Conservation (phyloP, 2,329 filamentous ascomycete species). For the Beauveria caledonica region DNA sequence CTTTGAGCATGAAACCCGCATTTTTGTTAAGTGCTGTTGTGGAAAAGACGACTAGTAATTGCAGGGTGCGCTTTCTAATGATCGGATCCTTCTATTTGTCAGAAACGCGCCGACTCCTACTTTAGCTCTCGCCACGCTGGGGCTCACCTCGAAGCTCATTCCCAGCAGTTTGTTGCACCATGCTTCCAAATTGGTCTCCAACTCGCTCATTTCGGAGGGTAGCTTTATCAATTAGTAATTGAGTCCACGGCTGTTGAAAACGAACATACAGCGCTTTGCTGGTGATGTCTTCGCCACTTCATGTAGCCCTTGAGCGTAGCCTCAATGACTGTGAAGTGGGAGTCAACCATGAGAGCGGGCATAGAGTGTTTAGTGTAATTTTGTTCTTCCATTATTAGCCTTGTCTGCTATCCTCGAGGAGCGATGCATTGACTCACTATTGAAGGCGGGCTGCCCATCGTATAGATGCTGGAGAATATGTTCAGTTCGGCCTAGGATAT, state of each 20-base stretch:
- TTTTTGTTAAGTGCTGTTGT: constrained; percentile 72
- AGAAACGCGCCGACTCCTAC: constrained; percentile 14
- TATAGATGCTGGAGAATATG: constrained; percentile 68
- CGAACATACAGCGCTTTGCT: constrained; percentile 23
- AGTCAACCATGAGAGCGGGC: constrained; percentile 72
- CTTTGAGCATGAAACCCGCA: constrained; percentile 74
- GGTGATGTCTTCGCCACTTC: constrained; percentile 54
- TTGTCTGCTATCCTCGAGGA: background rate
- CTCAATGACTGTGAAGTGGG: constrained; percentile 83
- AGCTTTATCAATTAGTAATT: constrained; percentile 19
- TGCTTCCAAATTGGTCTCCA: constrained; percentile 57
- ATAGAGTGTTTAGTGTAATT: constrained; percentile 62
- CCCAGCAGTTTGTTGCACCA: constrained; percentile 68
- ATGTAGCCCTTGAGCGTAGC: constrained; percentile 81
- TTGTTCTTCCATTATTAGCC: constrained; percentile 29
- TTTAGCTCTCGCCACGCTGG: too few relatives aligned
- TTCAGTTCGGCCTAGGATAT: constrained; percentile 77
- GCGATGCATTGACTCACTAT: constrained; percentile 39
- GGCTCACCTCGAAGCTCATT: constrained; percentile 55
- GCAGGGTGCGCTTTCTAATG: constrained; percentile 72
- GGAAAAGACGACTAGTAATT: constrained; percentile 77
- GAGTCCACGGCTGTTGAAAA: background rate
- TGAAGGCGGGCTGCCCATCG: constrained; percentile 57
- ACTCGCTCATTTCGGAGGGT: constrained; percentile 41
- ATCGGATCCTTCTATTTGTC: constrained; percentile 55